Evolutionary conservation across 305 asterid genomes (phyloP).

Genomic region (Salvia sclarea): DNA sequence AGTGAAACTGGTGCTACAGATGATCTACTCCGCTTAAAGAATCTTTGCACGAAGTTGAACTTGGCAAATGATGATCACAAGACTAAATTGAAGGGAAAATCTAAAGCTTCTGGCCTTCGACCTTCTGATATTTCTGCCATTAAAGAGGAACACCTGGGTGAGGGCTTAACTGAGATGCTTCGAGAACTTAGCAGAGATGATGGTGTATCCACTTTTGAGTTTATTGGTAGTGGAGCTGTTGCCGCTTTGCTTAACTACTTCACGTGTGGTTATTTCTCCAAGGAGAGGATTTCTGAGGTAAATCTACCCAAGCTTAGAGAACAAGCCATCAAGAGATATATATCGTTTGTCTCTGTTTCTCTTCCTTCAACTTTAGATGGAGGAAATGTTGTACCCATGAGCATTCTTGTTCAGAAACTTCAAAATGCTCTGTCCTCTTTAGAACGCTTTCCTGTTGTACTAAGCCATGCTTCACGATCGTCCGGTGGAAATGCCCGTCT

Average conservation of each 20-base stretch:
- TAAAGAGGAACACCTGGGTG: constrained; percentile 71
- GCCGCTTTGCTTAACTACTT: constrained; percentile 82
- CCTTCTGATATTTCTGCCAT: constrained; percentile 53
- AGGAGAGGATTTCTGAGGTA: constrained; percentile 72
- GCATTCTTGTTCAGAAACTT: constrained; percentile 79
- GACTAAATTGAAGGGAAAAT: constrained; percentile 78
- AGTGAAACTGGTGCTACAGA: constrained; percentile 74
- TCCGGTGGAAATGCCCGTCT: constrained; percentile 80
- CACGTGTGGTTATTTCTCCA: constrained; percentile 82
- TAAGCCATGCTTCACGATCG: constrained; percentile 87
- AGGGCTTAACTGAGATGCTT: constrained; percentile 74
- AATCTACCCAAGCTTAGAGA: constrained; percentile 76
- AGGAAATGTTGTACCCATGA: constrained; percentile 64
- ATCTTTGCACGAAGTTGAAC: constrained; percentile 75
- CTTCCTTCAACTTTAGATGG: constrained; percentile 61
- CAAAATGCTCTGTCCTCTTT: constrained; percentile 88
- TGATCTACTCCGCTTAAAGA: constrained; percentile 85
- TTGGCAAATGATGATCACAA: constrained; percentile 61
- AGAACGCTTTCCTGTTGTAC: constrained; percentile 93
- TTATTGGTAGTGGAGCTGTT: constrained; percentile 95
- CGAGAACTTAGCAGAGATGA: constrained; percentile 87
- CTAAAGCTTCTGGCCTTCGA: constrained; percentile 61
- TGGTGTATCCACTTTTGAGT: constrained; percentile 97
- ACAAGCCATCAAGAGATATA: constrained; percentile 83
- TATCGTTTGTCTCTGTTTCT: constrained; percentile 75